A percentile compares a stretch with the other conserved stretches of the same genome.
Evolutionary conservation across 352 stramenopile genomes (phyloP).

Genomic region (Proteromonas lacertae): DNA sequence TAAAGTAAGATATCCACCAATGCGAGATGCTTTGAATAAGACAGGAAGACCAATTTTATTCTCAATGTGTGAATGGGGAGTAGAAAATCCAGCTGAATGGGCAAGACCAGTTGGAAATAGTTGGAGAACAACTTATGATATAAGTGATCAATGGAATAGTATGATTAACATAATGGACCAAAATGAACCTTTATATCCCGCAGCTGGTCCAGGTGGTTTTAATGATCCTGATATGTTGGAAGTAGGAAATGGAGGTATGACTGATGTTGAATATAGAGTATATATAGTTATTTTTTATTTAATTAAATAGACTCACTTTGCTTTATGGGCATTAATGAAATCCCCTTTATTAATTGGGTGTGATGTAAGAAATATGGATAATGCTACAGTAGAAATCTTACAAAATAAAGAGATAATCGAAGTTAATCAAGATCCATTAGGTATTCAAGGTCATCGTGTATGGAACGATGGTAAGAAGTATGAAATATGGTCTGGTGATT

Average conservation of each 20-base stretch:
- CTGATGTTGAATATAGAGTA: conserved; percentile 10
- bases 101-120: background rate
- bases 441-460: background rate
- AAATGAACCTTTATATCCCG: background rate
- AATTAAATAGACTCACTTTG: conserved; percentile 12
- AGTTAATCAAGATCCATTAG: conserved; percentile 1
- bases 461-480: background rate
- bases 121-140: background rate
- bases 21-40: conserved; percentile 1
- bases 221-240: conserved; percentile 28
- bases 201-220: conserved; percentile 13
- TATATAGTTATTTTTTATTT: background rate
- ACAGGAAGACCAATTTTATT: conserved; percentile 1
- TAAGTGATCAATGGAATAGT: background rate
- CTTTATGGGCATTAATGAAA: conserved; percentile 19
- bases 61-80: conserved; percentile 5
- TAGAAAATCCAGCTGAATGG: conserved; percentile 4
- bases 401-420: conserved; percentile 1
- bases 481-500: background rate
- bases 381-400: conserved; percentile 6
- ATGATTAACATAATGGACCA: background rate
- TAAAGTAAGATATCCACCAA: conserved; percentile 1
- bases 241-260: conserved; percentile 17
- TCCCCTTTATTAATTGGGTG: conserved; percentile 18
- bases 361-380: conserved; percentile 12